These are phyloP conservation scores for Antitrichia curtipendula DNA, from an alignment of 225 moss, liverwort and hornwort species.

Conservation along the genomic window DNA sequence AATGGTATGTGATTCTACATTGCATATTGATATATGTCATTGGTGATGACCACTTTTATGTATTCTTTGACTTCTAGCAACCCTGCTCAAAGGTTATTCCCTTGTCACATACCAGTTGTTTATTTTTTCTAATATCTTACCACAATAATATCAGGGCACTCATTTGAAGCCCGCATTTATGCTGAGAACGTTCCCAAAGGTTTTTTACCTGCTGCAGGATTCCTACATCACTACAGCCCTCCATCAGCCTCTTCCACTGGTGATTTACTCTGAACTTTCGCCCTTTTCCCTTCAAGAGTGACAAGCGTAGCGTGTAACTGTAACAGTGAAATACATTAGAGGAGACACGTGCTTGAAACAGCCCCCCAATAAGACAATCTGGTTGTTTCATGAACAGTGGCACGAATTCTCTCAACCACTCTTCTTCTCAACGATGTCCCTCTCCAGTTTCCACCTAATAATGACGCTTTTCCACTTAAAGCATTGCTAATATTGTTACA, in stretches of 20 bases:
- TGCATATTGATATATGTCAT: neutral
- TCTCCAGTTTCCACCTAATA: neutral
- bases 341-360: neutral
- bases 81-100: neutral
- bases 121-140: neutral
- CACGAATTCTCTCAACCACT: neutral
- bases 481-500: neutral
- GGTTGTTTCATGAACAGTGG: neutral
- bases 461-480: neutral
- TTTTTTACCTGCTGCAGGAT: conserved; percentile 87
- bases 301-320: neutral
- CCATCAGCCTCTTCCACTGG: conserved; percentile 62
- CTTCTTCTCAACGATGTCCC: neutral
- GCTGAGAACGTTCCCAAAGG: conserved; percentile 93
- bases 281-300: neutral
- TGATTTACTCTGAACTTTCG: conserved; percentile 3
- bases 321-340: neutral
- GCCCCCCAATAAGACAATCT: neutral
- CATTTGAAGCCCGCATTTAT: conserved; percentile 91
- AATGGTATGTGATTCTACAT: neutral
- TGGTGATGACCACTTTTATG: neutral
- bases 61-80: neutral
- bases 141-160: conserved; percentile 53
- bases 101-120: neutral
- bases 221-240: conserved; percentile 74